Evolutionary conservation across 2,329 filamentous ascomycete genomes (phyloP), one percentile per base, ranked within the genome.

Genomic region (Aspergillus awamori): DNA sequence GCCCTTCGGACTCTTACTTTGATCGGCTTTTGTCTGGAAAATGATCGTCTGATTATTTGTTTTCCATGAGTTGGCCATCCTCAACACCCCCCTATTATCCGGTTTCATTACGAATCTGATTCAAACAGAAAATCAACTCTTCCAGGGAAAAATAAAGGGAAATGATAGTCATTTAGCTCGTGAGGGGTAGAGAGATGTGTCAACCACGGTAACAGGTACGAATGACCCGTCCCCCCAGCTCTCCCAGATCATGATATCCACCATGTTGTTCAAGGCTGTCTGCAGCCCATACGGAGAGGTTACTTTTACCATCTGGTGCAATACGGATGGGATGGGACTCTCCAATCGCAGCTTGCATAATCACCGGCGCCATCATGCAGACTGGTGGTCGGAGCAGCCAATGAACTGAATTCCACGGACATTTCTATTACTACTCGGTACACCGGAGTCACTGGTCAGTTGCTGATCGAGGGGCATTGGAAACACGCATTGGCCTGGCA

Each of bases 391-490:
- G 53, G 53, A 41, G 38, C 56, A 53, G 53, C 65, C 63, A 67
- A 64, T 67, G 30, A 55, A 62, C 58, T 49, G 58, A 52, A 38
- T 59, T 61, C 57, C 53, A 41, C 53, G 48, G 38, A 53, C 49
- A 62, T 53, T 57, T 57, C 54, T 26, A 33, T 53, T 38, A 58
- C 63, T 53, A 58, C 54, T 61, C 41, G 45, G 38, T 45, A 57
- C 47, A 54, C 41, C 38, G 59, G 59, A 39, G 56, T 20, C 30
- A 36, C 48, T 53, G 39, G 54, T 63, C 39, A 63, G 45, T 63
- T 58, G 39, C 56, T 51, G 57, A 54, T 61, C 49, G 38, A 28
- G 24, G 33, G 39, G 49, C 52, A 57, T 54, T 47, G 36, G 51
- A 39, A 38, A 53, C 36, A 33, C n/a, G 45, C 49, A 62, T 62